Evolutionary conservation across 1,139 yeast species (phyloP), one percentile per base, ranked within the genome.

Genomic region (Diutina neorugosa): DNA sequence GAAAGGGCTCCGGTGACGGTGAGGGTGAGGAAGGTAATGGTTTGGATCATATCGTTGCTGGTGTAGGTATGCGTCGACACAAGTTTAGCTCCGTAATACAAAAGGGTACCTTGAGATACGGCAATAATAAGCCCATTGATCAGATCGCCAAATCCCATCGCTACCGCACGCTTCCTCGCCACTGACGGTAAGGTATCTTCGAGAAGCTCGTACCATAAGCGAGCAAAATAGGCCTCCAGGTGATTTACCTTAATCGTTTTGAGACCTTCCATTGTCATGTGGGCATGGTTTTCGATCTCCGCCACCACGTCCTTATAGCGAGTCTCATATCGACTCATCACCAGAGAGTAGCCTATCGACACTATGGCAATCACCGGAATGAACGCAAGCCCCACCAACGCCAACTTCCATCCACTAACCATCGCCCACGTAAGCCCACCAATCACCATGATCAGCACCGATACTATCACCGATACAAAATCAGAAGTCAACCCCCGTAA

Each of bases 391-490:
- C 96, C 94, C 1, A 88, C 93, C 16, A 91, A 67, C 1, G 96
- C 80, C 52, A 93, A 69, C 60, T 84, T 86, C 98, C 98, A 93
- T 0, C 96, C 96, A n/a, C 76, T 63, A 0, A 74, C 73, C 5
- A 89, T 59, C 0, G 96, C 82, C 97, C 98, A 91, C 5, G 80
- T 69, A 4, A 82, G 59, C 2, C 96, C 95, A 21, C 82, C 67
- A 0, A 71, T 46, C 0, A 84, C 70, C 54, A 90, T 73, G 0
- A 81, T 69, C 1, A 77, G 53, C 52, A 86, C 73, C 4, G 83
- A 78, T 1, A 80, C 61, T 0, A 77, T 53, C 0, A 85, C 76
- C 12, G 82, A 71, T 41, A 88, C 62, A 57, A 84, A 83, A 47
- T 80, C 80, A 1, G 89, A 74, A 2, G 86, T 74, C 53, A 88